Evolutionary conservation across 225 moss, liverwort and hornwort species (phyloP), one percentile per base, ranked within the genome.

Genomic region (Physcomitrium patens): DNA sequence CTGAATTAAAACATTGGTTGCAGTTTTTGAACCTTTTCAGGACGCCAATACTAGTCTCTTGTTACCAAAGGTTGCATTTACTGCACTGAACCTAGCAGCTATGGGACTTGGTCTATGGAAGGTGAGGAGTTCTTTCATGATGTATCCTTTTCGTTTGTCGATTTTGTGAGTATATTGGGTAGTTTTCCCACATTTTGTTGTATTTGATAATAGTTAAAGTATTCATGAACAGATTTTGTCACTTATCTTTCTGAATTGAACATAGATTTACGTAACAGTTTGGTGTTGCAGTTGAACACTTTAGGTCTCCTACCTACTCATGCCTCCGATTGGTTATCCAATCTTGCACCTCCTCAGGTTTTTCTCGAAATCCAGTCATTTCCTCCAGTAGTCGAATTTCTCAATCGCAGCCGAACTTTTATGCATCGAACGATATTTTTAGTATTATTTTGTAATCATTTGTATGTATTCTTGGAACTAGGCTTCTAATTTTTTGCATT

Each of bases 281-380:
- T 55, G 20, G 11, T 69, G 14, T 81, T 51, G 79, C 88, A 90
- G 90, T 88, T 99, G 17, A 99, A 99, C 67, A 58, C 95, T 17
- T 80, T 99, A 42, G 99, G 99, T 55, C 85, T 99, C 68, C 79
- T 99, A 76, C 99, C 99, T 60, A 95, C 95, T 57, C 99, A 99
- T 72, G 95, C 95, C 45, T 95, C 99, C 13, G 99, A 99, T 79
- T 99, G 99, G 99, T 89, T 99, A 64, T 99, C 99, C 7, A 89
- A 91, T 76, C 89, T 99, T 52, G 76, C 90, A 2, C 94, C 96
- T 53, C 81, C 99, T 55, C 82, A 85, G 84, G 91, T 91, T 87
- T 15, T 12, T 76, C 48, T 4, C 20, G 31, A 73, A 49, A 44
- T 54, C 13, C 3, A 53, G 9, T 19, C 52, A 1, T 63, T 46